Evolutionary conservation across 768 basidiomycete species (phyloP).

Genomic region (Lanmaoa pseudosensibilis): DNA sequence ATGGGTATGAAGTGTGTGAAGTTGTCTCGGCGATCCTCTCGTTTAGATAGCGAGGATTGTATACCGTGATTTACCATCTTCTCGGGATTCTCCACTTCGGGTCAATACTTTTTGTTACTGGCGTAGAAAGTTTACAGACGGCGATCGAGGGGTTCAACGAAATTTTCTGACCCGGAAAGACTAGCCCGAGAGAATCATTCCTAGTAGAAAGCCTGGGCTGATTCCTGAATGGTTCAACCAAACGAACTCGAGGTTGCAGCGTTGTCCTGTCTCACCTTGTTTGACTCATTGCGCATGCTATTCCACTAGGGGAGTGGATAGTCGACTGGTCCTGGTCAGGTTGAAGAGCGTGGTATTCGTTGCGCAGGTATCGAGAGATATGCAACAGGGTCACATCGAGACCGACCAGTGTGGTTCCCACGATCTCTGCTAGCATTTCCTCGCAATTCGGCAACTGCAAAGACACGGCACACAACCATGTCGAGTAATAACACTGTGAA

Average conservation of each 20-base stretch:
- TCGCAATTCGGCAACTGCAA: not conserved
- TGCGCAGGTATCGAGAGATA: too few species aligned
- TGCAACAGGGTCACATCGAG: too few species aligned
- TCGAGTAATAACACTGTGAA: conserved; percentile 31
- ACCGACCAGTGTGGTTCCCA: not conserved
- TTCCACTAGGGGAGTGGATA: too few species aligned
- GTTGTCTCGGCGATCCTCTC: not conserved
- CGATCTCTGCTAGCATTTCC: not conserved
- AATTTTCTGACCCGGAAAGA: not conserved
- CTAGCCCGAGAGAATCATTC: too few species aligned
- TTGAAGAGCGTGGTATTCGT: too few species aligned
- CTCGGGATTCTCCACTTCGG: not conserved
- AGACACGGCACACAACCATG: conserved; percentile 29
- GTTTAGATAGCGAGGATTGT: conserved; percentile 7
- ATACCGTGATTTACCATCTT: conserved; percentile 4
- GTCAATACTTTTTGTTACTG: too few species aligned
- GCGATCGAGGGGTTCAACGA: not conserved
- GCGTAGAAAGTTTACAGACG: not conserved
- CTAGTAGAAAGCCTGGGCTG: too few species aligned
- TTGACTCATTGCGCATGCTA: not conserved
- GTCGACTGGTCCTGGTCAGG: too few species aligned
- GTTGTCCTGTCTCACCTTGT: not conserved
- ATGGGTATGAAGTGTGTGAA: not conserved
- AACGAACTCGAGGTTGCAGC: too few species aligned
- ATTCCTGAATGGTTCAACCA: not conserved